These are phyloP conservation scores for Entomortierella parvispora DNA, from an alignment of 192 early-diverging fungal genomes.

Conservation along the genomic window DNA sequence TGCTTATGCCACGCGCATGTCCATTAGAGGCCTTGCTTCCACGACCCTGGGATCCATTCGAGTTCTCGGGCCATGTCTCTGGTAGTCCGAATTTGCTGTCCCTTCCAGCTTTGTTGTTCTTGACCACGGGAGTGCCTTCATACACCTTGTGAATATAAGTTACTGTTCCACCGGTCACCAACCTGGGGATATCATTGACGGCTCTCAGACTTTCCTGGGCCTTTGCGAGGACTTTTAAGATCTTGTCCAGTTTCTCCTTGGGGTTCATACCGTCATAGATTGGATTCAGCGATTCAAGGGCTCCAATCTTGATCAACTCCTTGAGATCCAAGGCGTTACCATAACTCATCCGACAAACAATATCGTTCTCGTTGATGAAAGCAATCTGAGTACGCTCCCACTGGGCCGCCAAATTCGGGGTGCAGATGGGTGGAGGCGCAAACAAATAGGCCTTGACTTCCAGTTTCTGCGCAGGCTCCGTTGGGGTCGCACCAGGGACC, in stretches of 20 bases:
- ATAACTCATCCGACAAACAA: conserved; percentile 50
- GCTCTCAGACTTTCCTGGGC: conserved; percentile 32
- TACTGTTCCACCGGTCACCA: conserved; percentile 47
- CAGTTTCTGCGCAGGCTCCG: conserved; percentile 12
- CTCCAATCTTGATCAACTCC: conserved; percentile 56
- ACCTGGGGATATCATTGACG: conserved; percentile 32
- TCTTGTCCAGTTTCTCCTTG: conserved; percentile 34
- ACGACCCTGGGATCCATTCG: neutral
- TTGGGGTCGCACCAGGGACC: neutral
- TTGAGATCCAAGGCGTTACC: conserved; percentile 56
- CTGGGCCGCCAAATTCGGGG: conserved; percentile 43
- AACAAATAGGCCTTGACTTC: conserved; percentile 52
- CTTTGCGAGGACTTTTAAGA: conserved; percentile 33
- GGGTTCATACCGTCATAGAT: conserved; percentile 28
- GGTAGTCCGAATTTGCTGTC: conserved; percentile 33
- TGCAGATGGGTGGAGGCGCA: conserved; percentile 50
- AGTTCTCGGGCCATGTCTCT: conserved; percentile 14
- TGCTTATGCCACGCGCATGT: conserved; percentile 4
- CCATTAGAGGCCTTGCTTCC: neutral
- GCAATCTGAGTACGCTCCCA: conserved; percentile 45
- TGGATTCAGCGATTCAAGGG: conserved; percentile 44
- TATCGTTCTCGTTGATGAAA: conserved; percentile 56
- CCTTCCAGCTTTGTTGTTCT: conserved; percentile 21
- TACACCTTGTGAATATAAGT: conserved; percentile 53
- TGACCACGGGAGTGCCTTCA: conserved; percentile 35